A percentile compares a stretch with the other conserved stretches of the same genome.
Conservation (phyloP, 2,329 filamentous ascomycete genomes). For the Calonectria hongkongensis region DNA sequence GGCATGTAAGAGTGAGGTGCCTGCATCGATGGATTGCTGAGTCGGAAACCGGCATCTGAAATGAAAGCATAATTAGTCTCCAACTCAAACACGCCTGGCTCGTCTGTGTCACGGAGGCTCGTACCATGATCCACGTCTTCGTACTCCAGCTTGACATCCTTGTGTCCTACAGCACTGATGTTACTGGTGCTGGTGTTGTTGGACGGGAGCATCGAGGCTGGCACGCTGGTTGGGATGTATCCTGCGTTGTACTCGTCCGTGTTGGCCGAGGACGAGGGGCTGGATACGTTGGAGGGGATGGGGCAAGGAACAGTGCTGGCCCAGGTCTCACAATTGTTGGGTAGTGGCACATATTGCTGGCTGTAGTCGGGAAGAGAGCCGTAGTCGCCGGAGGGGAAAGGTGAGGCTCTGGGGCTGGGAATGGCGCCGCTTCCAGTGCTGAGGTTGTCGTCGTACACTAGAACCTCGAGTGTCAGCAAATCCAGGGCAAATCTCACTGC, state of each 20-base stretch:
- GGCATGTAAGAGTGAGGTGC: slow-evolving; percentile 53
- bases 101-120: slow-evolving; percentile 26
- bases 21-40: slow-evolving; percentile 54
- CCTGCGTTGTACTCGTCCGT: slow-evolving; percentile 67
- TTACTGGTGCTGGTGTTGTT: slow-evolving; percentile 56
- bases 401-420: slow-evolving; percentile 66
- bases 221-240: slow-evolving; percentile 71
- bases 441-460: slow-evolving; percentile 66
- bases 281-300: slow-evolving; percentile 70
- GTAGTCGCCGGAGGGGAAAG: slow-evolving; percentile 68
- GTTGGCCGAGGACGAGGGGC: slow-evolving; percentile 69
- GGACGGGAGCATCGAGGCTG: slow-evolving; percentile 64
- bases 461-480: slow-evolving; percentile 39
- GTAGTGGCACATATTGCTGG: slow-evolving; percentile 60
- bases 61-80: slow-evolving; percentile 56
- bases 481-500: slow-evolving; percentile 21
- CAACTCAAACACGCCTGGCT: slow-evolving; percentile 22
- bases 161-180: slow-evolving; percentile 57
- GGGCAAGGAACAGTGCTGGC: slow-evolving; percentile 65
- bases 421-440: slow-evolving; percentile 62
- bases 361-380: slow-evolving; percentile 64
- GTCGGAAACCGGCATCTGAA: slow-evolving; percentile 58
- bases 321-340: slow-evolving; percentile 69
- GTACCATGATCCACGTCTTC: slow-evolving; percentile 61
- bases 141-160: slow-evolving; percentile 64